Conservation (phyloP, 1,139 yeast genomes). For the Debaryomycetaceae sp. region DNA sequence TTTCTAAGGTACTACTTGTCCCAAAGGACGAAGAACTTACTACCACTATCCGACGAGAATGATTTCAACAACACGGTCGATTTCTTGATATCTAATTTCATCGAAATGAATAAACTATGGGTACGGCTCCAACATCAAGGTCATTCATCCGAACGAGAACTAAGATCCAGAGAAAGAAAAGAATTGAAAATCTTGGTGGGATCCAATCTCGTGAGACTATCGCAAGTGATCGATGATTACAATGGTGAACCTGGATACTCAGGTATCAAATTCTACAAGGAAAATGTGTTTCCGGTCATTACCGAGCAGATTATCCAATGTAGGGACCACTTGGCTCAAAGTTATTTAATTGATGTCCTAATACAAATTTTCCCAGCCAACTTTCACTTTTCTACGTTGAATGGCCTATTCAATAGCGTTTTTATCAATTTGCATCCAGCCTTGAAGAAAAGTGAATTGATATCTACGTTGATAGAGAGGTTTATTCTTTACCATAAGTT, state of each 20-base stretch:
- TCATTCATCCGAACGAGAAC: slow-evolving; percentile 75
- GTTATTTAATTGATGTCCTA: slow-evolving; percentile 80
- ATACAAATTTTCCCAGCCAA: slow-evolving; percentile 95
- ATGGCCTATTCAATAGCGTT: slow-evolving; percentile 61
- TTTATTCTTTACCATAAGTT: slow-evolving; percentile 55
- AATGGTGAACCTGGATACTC: slow-evolving; percentile 39
- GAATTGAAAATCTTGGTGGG: slow-evolving; percentile 93
- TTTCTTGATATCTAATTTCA: slow-evolving; percentile 79
- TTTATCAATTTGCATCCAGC: slow-evolving; percentile 63
- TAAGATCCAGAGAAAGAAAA: slow-evolving; percentile 74
- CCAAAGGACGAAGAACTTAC: slow-evolving; percentile 73
- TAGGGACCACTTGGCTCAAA: slow-evolving; percentile 88
- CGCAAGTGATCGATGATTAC: slow-evolving; percentile 76
- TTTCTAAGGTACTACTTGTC: slow-evolving; percentile 85
- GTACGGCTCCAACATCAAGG: slow-evolving; percentile 96
- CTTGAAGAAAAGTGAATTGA: slow-evolving; percentile 63
- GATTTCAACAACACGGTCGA: slow-evolving; percentile 63
- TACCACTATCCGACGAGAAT: slow-evolving; percentile 46
- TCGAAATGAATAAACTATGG: slow-evolving; percentile 98
- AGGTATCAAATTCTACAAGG: slow-evolving; percentile 50
- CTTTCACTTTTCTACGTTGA: slow-evolving; percentile 76
- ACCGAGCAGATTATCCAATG: slow-evolving; percentile 92
- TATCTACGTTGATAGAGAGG: slow-evolving; percentile 69
- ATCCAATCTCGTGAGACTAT: slow-evolving; percentile 81
- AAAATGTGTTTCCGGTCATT: slow-evolving; percentile 68